Percentiles rank a stretch among this genome's conserved stretches.
Conservation (phyloP, 257 asterid genomes). For the Nicotiana paniculata region DNA sequence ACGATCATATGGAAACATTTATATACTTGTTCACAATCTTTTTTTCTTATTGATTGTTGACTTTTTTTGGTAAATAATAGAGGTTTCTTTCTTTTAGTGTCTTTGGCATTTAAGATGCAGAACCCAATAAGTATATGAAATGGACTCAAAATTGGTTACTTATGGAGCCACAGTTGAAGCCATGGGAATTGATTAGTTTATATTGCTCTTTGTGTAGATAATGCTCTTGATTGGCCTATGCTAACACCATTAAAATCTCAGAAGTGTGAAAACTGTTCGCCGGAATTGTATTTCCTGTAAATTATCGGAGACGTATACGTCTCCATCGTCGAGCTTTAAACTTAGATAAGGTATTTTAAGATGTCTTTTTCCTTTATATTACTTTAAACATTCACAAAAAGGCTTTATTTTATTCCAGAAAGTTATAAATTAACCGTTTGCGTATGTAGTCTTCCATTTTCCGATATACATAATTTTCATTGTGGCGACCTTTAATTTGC, state of each 20-base stretch:
- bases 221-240: slow-evolving; percentile 68
- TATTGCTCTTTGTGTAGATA: slow-evolving; percentile 1
- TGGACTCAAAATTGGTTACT: background rate
- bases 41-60: no score
- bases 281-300: slow-evolving; percentile 77
- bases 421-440: background rate
- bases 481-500: background rate
- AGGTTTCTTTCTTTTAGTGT: background rate
- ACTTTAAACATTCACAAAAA: background rate
- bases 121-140: background rate
- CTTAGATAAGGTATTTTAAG: slow-evolving; percentile 55
- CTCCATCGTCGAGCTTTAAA: slow-evolving; percentile 81
- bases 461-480: background rate
- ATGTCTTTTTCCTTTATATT: background rate
- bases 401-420: background rate
- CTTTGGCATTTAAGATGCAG: background rate
- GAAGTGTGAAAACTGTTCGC: slow-evolving; percentile 84
- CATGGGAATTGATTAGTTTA: slow-evolving; percentile 1
- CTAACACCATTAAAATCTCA: slow-evolving; percentile 65
- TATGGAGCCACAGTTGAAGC: background rate
- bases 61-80: no score
- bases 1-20: no score
- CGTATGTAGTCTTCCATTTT: background rate
- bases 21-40: no score
- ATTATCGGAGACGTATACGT: slow-evolving; percentile 83